Evolutionary conservation across 208 protist genomes (phyloP).

Genomic region (Naegleria fowleri): DNA sequence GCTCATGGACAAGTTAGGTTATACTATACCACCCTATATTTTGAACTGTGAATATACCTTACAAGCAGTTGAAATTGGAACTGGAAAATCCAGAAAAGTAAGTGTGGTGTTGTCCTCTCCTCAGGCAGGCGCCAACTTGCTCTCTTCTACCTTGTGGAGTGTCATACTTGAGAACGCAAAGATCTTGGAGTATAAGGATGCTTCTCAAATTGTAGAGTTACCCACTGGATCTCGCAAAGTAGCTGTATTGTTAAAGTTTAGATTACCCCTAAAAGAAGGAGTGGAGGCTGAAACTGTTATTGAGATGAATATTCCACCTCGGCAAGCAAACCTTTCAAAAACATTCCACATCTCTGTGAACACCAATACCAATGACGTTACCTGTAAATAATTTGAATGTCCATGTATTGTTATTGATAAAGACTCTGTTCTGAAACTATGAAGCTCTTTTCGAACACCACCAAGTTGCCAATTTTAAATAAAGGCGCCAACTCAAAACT

Average conservation of each 20-base stretch:
- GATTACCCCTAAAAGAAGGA: neutral
- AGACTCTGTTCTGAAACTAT: no score
- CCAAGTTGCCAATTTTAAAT: no score
- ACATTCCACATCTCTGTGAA: neutral
- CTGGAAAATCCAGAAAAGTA: neutral
- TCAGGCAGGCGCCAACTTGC: neutral
- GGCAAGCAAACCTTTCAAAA: neutral
- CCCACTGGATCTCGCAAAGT: neutral
- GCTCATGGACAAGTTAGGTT: neutral
- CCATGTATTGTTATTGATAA: no score
- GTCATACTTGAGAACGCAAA: neutral
- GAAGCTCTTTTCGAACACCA: no score
- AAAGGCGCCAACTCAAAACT: no score
- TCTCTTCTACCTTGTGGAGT: neutral
- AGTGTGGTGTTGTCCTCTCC: neutral
- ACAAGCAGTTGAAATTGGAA: neutral
- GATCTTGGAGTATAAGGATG: neutral
- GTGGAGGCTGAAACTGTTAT: neutral
- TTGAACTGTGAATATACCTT: neutral
- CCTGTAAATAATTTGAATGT: no score
- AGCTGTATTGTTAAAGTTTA: neutral
- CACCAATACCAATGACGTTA: neutral
- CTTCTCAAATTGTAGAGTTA: neutral
- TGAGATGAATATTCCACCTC: neutral
- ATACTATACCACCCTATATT: neutral